Percentiles rank a stretch among this genome's conserved stretches.
phyloP scores from a whole-genome alignment of 768 basidiomycete species.

The Pleurotus platypus region DNA sequence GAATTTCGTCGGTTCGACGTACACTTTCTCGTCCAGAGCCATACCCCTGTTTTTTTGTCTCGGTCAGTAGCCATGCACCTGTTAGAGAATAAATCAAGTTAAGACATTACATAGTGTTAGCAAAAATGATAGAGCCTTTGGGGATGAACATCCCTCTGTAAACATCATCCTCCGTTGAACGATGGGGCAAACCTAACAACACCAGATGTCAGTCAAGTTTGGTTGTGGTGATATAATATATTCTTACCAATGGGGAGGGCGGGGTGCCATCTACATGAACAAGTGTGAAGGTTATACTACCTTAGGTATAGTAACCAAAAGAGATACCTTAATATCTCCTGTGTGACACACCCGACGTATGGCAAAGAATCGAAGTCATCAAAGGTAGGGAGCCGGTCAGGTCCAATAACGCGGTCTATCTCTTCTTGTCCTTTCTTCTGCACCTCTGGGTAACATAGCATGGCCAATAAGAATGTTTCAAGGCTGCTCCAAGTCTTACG shows the following conservation, averaged over 20 bases:
- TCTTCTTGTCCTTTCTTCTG: slow-evolving; percentile 23
- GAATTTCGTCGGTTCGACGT: slow-evolving; percentile 21
- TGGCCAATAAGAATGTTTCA: slow-evolving; percentile 20
- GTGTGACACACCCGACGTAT: slow-evolving; percentile 19
- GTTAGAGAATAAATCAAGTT: too few species aligned
- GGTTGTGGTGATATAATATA: neutral
- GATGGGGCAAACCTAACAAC: slow-evolving; percentile 16
- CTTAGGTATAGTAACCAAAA: too few species aligned
- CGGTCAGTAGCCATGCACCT: too few species aligned
- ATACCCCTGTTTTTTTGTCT: slow-evolving; percentile 17
- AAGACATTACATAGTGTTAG: neutral
- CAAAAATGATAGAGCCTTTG: slow-evolving; percentile 11
- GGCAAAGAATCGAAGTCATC: slow-evolving; percentile 17
- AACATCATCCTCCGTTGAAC: slow-evolving; percentile 19
- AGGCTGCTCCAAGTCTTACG: neutral
- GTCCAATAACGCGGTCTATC: slow-evolving; percentile 23
- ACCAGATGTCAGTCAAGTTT: neutral
- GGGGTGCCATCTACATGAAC: slow-evolving; percentile 3
- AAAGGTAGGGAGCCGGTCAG: slow-evolving; percentile 19
- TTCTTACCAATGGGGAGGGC: slow-evolving; percentile 9
- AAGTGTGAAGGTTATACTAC: too few species aligned
- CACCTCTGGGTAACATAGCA: slow-evolving; percentile 23
- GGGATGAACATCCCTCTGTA: slow-evolving; percentile 27
- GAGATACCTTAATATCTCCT: slow-evolving; percentile 13
- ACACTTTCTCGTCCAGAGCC: slow-evolving; percentile 19